Evolutionary conservation across 345 rosid species (phyloP), one percentile per base, ranked within the genome.

Genomic region (Erodium maritimum): DNA sequence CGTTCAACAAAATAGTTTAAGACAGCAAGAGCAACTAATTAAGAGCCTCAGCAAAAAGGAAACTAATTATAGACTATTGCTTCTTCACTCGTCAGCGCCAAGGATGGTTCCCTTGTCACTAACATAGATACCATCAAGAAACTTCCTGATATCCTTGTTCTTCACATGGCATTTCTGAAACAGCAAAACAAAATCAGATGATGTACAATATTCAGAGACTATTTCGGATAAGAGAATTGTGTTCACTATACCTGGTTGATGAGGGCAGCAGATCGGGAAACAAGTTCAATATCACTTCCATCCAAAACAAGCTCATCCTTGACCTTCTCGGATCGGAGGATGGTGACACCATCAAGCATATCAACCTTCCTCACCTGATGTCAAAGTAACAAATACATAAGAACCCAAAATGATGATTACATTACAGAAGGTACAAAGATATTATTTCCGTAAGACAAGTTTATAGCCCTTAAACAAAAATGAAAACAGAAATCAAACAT

Each of bases 131-230:
- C 88, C 85, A 0, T 82, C 88, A 24, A 83, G 80, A 33, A 83
- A 83, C 75, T 80, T 80, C 65, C 86, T 65, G 73, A 83, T 83
- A 64, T 83, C 90, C 56, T 81, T 81, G 23, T 81, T 81, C 79
- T 81, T 81, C 54, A 81, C 86, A 33, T 78, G 81, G 51, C 86
- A 81, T 81, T 81, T 81, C 86, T 80, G 71, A 13, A 19, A 50
- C 19, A 21, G 18, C 2, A 22, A 19, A 52, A 21, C 5, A 2
- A 23, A 48, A 48, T 19, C n/a, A 21, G 29, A 34, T 21, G 19
- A 10, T 0, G 46, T 45, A 34, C 21, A 18, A 34, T 22, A 11
- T 24, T 23, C 12, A 4, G 21, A 34, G 12, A 21, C 18, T 7
- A 0, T 25, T 24, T 19, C 9, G 5, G 19, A 25, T 8, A 63